Conservation (phyloP, 805 yeast genomes). For the Blastobotrys americana region DNA sequence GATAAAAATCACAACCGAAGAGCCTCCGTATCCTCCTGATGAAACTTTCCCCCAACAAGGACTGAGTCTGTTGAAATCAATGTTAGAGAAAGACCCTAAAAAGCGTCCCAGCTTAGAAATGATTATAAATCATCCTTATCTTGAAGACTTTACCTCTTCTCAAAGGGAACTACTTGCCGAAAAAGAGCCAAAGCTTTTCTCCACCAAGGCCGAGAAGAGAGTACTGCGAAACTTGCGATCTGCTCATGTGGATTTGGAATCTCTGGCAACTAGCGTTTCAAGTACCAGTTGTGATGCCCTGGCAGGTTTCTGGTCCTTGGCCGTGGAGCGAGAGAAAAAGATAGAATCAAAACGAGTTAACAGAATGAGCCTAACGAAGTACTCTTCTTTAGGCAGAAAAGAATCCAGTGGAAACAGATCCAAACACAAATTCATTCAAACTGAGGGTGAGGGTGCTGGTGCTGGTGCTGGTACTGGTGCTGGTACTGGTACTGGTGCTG, state of each 20-base stretch:
- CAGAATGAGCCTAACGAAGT: slow-evolving; percentile 14
- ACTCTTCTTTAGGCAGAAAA: slow-evolving; percentile 6
- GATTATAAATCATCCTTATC: slow-evolving; percentile 45
- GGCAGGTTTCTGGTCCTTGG: slow-evolving; percentile 67
- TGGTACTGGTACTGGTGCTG: too few species aligned
- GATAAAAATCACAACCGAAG: slow-evolving; percentile 51
- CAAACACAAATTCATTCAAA: too few species aligned
- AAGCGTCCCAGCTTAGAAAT: slow-evolving; percentile 51
- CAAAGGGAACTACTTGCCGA: slow-evolving; percentile 35
- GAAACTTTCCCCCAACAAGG: slow-evolving; percentile 33
- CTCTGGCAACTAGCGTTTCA: slow-evolving; percentile 49
- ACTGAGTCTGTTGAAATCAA: slow-evolving; percentile 40
- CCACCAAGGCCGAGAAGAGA: slow-evolving; percentile 54
- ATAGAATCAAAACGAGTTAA: slow-evolving; percentile 11
- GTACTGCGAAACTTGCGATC: slow-evolving; percentile 52
- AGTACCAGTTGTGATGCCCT: slow-evolving; percentile 60
- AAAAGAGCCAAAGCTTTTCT: slow-evolving; percentile 40
- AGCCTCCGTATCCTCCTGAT: slow-evolving; percentile 48
- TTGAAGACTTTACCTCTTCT: slow-evolving; percentile 40
- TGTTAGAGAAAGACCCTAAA: slow-evolving; percentile 62
- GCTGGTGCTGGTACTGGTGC: too few species aligned
- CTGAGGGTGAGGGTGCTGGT: too few species aligned
- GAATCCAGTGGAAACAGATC: slow-evolving; percentile 4
- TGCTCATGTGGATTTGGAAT: slow-evolving; percentile 56
- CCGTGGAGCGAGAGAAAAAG: slow-evolving; percentile 45